Base-by-base conservation (phyloP, 1,139 yeast species). In the Hemisphaericaspora xylanilytica region DNA sequence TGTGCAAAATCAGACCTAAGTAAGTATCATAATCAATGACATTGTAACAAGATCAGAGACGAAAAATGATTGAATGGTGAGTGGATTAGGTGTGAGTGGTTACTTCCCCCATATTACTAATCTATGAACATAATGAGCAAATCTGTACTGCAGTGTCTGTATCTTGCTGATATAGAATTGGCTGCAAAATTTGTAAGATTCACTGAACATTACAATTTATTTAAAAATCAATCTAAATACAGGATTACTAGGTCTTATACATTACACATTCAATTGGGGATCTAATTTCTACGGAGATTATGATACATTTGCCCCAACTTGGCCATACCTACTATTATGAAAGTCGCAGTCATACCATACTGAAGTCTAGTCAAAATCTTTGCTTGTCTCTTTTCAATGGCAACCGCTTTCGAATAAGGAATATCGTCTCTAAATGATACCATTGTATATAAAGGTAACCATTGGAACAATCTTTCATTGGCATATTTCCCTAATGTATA, bases 401-500 rank as follows among this genome's bases (percentile, higher is more conserved):
- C 61, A 16, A 86, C 71, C 0, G 96, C 96, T 39, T 70, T 69
- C 1, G 89, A 75, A 55, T 90, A 90, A 3, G 84, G 67, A 27
- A 89, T 84, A 53, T 89, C 96, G 10, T 84, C 81, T 47, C 96
- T 70, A 63, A 90, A 90, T 1, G 95, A 84, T 3, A 90, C 85
- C 97, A 90, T 89, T 8, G 96, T 81, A 59, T 90, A 90, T 53
- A 90, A 65, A 1, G 97, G 96, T 29, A 87, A 65, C 96, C 96
- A 88, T 31, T 60, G 63, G 44, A 81, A 79, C 13, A 80, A 57
- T 11, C 39, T 38, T 7, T 70, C 70, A 44, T 59, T 61, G 22
- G 58, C 63, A 12, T 70, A 49, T 38, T 70, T 73, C 4, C 89
- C 85, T 37, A 90, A 65, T 4, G 77, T 47, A 39, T 76, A 76